Evolutionary conservation across 495 filamentous ascomycete genomes (phyloP), one percentile per base, ranked within the genome.

Genomic region (Aspergillus biplanus): DNA sequence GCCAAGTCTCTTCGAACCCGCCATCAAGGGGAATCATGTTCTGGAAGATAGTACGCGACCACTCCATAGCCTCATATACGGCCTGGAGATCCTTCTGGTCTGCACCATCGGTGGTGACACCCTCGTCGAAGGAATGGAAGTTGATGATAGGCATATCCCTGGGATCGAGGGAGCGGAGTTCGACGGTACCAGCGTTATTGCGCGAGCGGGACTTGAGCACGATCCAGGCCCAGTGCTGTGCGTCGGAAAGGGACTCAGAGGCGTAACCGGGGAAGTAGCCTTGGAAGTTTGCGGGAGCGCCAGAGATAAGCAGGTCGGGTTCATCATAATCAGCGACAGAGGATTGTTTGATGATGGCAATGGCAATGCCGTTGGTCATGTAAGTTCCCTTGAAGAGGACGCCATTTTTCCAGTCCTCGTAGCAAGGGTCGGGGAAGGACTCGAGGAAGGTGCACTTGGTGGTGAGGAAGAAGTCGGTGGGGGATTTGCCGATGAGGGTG

Each of bases 81-180:
- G 83, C 80, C 34, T 77, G 57, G 33, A 87, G 71, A 48, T 58
- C 56, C 42, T 48, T 47, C 39, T 58, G 7, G 59, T 84, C 81
- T 0, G 69, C 69, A 7, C 68, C 71, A 27, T 78, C 61, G 9
- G 70, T 79, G 1, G 69, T 71, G 7, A 59, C 65, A 9, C 73
- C 78, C 33, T 75, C 73, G 60, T 80, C 71, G 65, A 85, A 88
- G 69, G 85, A 87, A 53, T 82, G 79, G 67, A 87, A 83, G 59
- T 82, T 80, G 54, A 87, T 85, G 12, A 81, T 74, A 2, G 85
- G 85, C 61, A 73, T 73, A 60, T 86, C 82, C 35, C 76, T 81
- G 4, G 84, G 85, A 60, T 86, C 79, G 1, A 74, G 72, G 0
- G 83, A 85, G 21, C 65, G 63, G 2, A 87, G 76, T 0, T 61